These are phyloP conservation scores for Polychaeton citri DNA, from an alignment of 2,329 filamentous ascomycete genomes.

Conservation along the genomic window DNA sequence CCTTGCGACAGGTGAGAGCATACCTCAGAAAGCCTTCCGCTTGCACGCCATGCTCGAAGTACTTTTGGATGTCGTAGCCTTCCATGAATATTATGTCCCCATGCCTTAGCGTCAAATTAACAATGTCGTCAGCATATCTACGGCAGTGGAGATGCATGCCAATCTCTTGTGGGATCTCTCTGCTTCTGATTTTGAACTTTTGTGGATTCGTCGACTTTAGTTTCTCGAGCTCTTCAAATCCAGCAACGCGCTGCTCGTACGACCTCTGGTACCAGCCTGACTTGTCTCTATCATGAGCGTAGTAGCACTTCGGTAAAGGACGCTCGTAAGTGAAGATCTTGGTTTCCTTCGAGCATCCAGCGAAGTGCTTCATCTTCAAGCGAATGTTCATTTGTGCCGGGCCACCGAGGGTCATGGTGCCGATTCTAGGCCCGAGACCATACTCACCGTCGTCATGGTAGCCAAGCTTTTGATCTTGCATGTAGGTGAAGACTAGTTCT, in stretches of 20 bases:
- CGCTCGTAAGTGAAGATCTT: slow-evolving; percentile 20
- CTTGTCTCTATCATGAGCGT: background rate
- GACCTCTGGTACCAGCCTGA: slow-evolving; percentile 6
- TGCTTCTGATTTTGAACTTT: slow-evolving; percentile 10
- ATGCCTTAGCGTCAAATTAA: slow-evolving; percentile 41
- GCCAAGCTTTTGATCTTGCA: slow-evolving; percentile 47
- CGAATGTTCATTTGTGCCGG: slow-evolving; percentile 46
- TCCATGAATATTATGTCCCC: slow-evolving; percentile 55
- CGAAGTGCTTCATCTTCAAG: slow-evolving; percentile 39
- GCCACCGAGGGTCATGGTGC: slow-evolving; percentile 47
- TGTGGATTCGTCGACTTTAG: slow-evolving; percentile 4
- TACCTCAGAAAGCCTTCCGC: slow-evolving; percentile 40
- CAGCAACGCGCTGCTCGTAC: slow-evolving; percentile 17
- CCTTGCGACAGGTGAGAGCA: slow-evolving; percentile 43
- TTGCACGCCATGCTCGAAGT: slow-evolving; percentile 46
- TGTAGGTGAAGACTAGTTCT: slow-evolving; percentile 48
- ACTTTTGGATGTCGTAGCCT: slow-evolving; percentile 43
- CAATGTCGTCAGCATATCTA: slow-evolving; percentile 14
- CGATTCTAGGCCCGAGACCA: slow-evolving; percentile 49
- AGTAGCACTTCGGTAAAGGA: slow-evolving; percentile 9
- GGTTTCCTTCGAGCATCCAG: slow-evolving; percentile 18
- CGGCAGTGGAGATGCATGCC: slow-evolving; percentile 1
- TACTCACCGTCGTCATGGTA: slow-evolving; percentile 56
- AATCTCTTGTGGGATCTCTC: slow-evolving; percentile 25
- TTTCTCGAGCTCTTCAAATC: slow-evolving; percentile 16